A percentile compares a stretch with the other conserved stretches of the same genome.
These are phyloP conservation scores for Moesziomyces sp. DNA, from an alignment of 1,284 basidiomycete species.

Conservation along the genomic window DNA sequence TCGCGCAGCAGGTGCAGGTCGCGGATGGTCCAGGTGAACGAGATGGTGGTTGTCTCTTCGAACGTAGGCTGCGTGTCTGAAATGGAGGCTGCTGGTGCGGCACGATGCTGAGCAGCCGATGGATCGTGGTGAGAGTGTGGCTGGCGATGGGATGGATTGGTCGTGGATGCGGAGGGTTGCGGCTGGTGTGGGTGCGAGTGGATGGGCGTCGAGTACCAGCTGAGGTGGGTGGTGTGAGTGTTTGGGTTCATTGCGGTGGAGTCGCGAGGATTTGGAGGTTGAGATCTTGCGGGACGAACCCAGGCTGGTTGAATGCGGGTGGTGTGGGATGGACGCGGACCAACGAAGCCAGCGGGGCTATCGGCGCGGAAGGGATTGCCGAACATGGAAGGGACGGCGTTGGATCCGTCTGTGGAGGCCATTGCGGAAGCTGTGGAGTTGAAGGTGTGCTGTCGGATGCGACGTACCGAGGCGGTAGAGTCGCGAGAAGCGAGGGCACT, in stretches of 20 bases:
- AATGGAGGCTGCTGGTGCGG: conserved; percentile 2
- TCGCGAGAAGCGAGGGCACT: background rate
- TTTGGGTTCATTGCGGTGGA: too few relatives aligned
- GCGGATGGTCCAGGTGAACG: conserved; percentile 60
- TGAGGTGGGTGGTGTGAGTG: too few relatives aligned
- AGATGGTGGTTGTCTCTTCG: conserved; percentile 56
- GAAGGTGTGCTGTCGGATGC: background rate
- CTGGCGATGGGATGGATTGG: conserved; percentile 1
- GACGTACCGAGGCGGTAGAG: background rate
- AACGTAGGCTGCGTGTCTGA: conserved; percentile 33
- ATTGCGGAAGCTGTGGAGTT: conserved; percentile 14
- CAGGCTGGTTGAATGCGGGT: background rate
- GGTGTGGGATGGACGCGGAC: background rate
- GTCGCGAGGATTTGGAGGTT: too few relatives aligned
- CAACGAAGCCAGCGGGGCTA: background rate
- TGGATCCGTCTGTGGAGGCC: conserved; percentile 14
- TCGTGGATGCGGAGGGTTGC: background rate
- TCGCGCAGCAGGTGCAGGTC: conserved; percentile 55
- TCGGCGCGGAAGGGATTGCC: conserved; percentile 9
- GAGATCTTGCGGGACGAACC: too few relatives aligned
- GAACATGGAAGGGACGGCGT: conserved; percentile 36
- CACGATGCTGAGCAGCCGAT: background rate
- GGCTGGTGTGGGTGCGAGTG: too few relatives aligned
- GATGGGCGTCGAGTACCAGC: too few relatives aligned
- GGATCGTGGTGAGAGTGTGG: background rate